Base-by-base conservation (phyloP, 176 grass and related monocot genomes). In the Rhynchospora tenuis region DNA sequence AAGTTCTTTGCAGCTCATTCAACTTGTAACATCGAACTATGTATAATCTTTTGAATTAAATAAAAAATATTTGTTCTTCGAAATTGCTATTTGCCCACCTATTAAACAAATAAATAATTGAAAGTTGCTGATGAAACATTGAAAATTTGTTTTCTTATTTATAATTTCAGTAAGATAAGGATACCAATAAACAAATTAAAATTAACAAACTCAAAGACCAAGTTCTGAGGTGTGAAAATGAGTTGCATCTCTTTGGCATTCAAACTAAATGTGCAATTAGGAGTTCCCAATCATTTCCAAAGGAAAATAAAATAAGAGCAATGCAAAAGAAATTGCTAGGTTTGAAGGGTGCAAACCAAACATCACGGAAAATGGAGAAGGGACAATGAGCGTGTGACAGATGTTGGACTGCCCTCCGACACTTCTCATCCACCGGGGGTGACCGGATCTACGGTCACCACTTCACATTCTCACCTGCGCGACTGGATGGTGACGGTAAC, bases 381-480 rank as follows among this genome's bases (percentile, higher is more conserved):
- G 42, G 59, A 81, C 78, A 27, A 78, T 38, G 57, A 64, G 78
- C 78, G 78, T 64, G 78, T 81, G 78, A 81, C 59, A 67, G 31
- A 68, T 82, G 80, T 67, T 82, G 79, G 79, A 28, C 57, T 66
- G 59, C 43, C 42, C 6, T 82, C 60, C 61, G 80, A 82, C 80
- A 82, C 60, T 66, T 27, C 59, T 29, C 19, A 14, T 50, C 44
- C 7, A 62, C 79, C 44, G 42, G 59, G 14, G 80, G 80, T 82
- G 80, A 82, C 59, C 42, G 1, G 45, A 82, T 55, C 60, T 54
- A 42, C 42, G 23, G 46, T 63, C 57, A 61, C 56, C 33, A 3
- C 13, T 81, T 51, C 61, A 22, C 63, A 31, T 66, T 47, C 59
- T 66, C 50, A 77, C 73, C 47, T 26, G 3, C 4, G 7, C 28